Percentiles rank a stretch among this genome's conserved stretches.
These are phyloP conservation scores for Corymbia calophylla DNA, from an alignment of 441 rosid genomes.

Conservation along the genomic window DNA sequence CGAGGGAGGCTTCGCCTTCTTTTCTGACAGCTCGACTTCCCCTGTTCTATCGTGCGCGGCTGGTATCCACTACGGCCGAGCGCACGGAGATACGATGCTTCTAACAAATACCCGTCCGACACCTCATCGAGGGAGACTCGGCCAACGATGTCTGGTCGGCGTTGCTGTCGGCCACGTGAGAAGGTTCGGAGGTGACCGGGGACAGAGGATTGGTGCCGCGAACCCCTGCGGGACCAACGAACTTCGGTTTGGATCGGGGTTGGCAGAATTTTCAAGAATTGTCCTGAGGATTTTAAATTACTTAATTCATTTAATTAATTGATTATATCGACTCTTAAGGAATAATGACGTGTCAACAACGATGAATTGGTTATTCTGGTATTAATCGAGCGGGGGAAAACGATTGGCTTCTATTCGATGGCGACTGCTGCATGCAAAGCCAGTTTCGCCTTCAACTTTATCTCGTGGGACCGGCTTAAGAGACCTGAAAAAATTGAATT, in stretches of 20 bases:
- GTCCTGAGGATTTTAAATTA: not conserved
- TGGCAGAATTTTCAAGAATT: not conserved
- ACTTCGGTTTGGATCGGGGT: not conserved
- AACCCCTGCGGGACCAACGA: not conserved
- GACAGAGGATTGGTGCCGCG: not conserved
- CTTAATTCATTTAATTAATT: not conserved
- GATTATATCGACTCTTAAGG: not conserved
- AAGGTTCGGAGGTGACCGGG: not conserved
- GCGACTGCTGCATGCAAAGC: not conserved
- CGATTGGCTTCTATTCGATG: fast-evolving
- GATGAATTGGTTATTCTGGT: not conserved
- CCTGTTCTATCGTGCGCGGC: not conserved
- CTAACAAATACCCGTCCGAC: not conserved
- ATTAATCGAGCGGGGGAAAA: not conserved
- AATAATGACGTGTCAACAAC: not conserved
- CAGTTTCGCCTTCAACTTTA: too few relatives aligned
- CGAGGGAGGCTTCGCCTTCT: not conserved
- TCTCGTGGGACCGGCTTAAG: too few relatives aligned
- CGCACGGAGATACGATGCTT: fast-evolving
- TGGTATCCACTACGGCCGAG: not conserved
- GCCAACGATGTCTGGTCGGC: not conserved
- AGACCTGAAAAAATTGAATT: fast-evolving
- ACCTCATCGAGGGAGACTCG: not conserved
- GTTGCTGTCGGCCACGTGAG: not conserved
- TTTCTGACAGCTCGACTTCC: not conserved